Evolutionary conservation across 2,329 filamentous ascomycete species (phyloP), one percentile per base, ranked within the genome.

Genomic region (Emmonsiellopsis sp.): DNA sequence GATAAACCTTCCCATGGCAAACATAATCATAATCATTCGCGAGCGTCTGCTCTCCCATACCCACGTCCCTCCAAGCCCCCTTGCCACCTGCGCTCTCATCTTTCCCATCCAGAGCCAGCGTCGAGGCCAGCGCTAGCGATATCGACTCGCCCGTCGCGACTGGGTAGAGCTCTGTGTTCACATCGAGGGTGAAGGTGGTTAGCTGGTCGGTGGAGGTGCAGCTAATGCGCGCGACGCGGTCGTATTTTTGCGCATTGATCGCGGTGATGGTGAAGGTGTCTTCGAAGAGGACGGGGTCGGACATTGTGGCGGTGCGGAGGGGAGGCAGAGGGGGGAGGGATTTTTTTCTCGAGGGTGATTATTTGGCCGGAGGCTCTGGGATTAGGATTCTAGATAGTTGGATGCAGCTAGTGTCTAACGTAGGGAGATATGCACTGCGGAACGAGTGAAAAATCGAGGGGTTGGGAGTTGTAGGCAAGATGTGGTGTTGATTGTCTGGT

Each of bases 121-220:
- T 93, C 5, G 86, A 90, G 13, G 92, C 89, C 53, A 98, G 77
- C 9, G 92, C 84, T 59, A 96, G 77, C 59, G 87, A 85, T 55
- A 98, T 71, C 11, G 79, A 85, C 62, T 95, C 91, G 66, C 86
- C 87, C 7, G 83, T 74, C 40, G 76, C 69, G 62, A 87, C 82
- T 2, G 88, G 88, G 72, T 93, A 96, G 6, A 98, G 82, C 73
- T 98, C 92, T 54, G 83, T 86, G 77, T 97, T 96, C 73, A 97
- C 84, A 74, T 98, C 93, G 56, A 98, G 86, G 5, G 83, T 85
- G 75, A 97, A 84, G 58, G 82, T 79, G 33, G 87, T 88, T 58
- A 82, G 78, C 62, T 80, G 81, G 73, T 95, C 89, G 61, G 80
- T 77, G 27, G 86, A 92, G 50, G 80, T 87, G 66, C 83, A 90